A percentile compares a stretch with the other conserved stretches of the same genome.
Conservation (phyloP, 2,329 filamentous ascomycete genomes). For the Zasmidium citrigriseum region DNA sequence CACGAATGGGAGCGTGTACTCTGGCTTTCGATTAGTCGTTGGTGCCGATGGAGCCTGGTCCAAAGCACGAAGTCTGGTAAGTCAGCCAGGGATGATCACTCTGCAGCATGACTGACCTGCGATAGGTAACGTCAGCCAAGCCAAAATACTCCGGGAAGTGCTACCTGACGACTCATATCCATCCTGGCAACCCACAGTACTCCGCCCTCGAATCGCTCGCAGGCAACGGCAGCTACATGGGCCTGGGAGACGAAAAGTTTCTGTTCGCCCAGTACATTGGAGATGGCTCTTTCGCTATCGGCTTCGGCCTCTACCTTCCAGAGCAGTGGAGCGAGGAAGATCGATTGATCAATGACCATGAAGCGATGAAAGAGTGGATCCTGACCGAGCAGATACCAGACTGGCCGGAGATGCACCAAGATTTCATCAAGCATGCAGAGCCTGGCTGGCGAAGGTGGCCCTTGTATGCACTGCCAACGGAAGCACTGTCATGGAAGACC, state of each 20-base stretch:
- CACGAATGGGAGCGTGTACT: slow-evolving; percentile 32
- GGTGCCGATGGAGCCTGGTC: slow-evolving; percentile 53
- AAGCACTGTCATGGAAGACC: slow-evolving; percentile 49
- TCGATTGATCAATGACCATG: slow-evolving; percentile 33
- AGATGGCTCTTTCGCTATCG: slow-evolving; percentile 24
- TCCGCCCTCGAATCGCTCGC: slow-evolving; percentile 26
- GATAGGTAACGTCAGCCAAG: slow-evolving; percentile 35
- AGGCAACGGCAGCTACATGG: slow-evolving; percentile 32
- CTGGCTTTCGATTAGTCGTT: slow-evolving; percentile 47
- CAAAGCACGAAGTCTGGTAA: slow-evolving; percentile 36
- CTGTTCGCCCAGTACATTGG: slow-evolving; percentile 24
- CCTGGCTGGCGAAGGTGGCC: slow-evolving; percentile 43
- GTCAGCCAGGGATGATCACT: too few species aligned
- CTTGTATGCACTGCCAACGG: slow-evolving; percentile 57
- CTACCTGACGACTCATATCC: slow-evolving; percentile 33
- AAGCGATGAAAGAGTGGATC: slow-evolving; percentile 39
- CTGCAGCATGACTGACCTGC: background rate
- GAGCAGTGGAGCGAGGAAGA: slow-evolving; percentile 21
- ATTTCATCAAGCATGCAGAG: slow-evolving; percentile 44
- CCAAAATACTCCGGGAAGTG: slow-evolving; percentile 39
- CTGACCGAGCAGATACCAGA: slow-evolving; percentile 43
- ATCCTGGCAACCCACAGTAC: slow-evolving; percentile 32
- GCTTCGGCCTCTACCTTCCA: slow-evolving; percentile 19
- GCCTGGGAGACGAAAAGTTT: slow-evolving; percentile 20
- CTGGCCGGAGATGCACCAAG: slow-evolving; percentile 47